A percentile compares a stretch with the other conserved stretches of the same genome.
Evolutionary conservation across 164 flowering plant species (phyloP).

Genomic region (Berberis vulgaris): DNA sequence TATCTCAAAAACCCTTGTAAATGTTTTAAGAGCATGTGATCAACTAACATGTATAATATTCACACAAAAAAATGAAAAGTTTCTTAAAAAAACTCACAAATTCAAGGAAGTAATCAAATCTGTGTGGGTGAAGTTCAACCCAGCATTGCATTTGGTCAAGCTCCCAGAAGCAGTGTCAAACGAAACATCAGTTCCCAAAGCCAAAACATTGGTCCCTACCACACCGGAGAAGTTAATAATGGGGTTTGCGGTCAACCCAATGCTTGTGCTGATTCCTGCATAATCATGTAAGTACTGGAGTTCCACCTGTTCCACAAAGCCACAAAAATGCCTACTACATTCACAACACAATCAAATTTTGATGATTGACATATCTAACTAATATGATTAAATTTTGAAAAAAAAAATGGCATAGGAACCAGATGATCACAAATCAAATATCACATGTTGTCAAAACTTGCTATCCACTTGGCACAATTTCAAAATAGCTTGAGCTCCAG

Average conservation of each 20-base stretch:
- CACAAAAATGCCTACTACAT: not conserved
- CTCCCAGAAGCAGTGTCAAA: not conserved
- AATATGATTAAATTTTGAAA: no score
- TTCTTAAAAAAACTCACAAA: not conserved
- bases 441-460: no score
- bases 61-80: not conserved
- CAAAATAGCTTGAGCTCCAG: no score
- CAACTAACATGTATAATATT: no score
- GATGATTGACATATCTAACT: not conserved
- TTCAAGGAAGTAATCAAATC: not conserved
- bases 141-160: not conserved
- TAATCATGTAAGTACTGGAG: not conserved
- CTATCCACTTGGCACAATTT: no score
- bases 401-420: no score
- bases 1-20: no score
- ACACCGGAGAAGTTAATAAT: not conserved
- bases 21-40: no score
- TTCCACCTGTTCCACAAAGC: not conserved
- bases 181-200: not conserved
- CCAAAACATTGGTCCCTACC: not conserved
- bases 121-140: not conserved
- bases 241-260: slow-evolving; percentile 1
- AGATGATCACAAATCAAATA: no score
- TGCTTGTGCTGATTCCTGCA: not conserved
- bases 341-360: not conserved